Conservation (phyloP, 2,329 filamentous ascomycete genomes). For the Pseudomassariella vexata region DNA sequence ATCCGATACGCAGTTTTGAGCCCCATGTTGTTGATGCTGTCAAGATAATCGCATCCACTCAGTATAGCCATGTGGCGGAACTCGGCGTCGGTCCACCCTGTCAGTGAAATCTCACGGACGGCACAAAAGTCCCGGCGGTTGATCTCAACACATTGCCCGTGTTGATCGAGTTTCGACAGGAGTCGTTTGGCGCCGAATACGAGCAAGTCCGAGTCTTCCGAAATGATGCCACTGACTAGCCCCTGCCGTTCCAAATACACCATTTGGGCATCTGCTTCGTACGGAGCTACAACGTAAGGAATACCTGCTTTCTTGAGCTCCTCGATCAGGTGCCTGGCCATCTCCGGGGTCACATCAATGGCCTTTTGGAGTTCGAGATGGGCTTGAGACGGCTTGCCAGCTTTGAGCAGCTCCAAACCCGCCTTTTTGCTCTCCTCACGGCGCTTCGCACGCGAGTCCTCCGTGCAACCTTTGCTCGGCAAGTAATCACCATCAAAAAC, state of each 20-base stretch:
- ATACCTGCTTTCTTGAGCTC: constrained; percentile 77
- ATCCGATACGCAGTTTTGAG: constrained; percentile 90
- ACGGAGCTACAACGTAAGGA: constrained; percentile 88
- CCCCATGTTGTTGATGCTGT: constrained; percentile 77
- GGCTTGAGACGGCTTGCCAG: constrained; percentile 76
- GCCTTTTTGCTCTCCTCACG: constrained; percentile 70
- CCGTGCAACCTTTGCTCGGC: constrained; percentile 86
- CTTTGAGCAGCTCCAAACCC: constrained; percentile 73
- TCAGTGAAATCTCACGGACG: constrained; percentile 80
- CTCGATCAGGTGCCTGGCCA: constrained; percentile 88
- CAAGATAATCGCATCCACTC: constrained; percentile 93
- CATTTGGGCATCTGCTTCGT: constrained; percentile 95
- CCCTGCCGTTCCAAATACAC: constrained; percentile 88
- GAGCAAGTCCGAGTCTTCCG: constrained; percentile 91
- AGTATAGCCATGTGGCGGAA: constrained; percentile 95
- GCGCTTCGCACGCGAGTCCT: constrained; percentile 67
- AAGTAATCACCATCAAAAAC: constrained; percentile 95
- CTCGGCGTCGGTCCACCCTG: constrained; percentile 86
- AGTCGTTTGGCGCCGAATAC: constrained; percentile 91
- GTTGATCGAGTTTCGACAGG: constrained; percentile 89
- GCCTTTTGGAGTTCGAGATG: constrained; percentile 88
- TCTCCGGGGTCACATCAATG: constrained; percentile 90
- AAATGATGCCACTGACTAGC: constrained; percentile 79
- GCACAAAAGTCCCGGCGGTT: constrained; percentile 83
- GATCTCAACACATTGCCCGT: constrained; percentile 89